Conservation (phyloP, 2,329 filamentous ascomycete species). For the Thelonectria blattea region DNA sequence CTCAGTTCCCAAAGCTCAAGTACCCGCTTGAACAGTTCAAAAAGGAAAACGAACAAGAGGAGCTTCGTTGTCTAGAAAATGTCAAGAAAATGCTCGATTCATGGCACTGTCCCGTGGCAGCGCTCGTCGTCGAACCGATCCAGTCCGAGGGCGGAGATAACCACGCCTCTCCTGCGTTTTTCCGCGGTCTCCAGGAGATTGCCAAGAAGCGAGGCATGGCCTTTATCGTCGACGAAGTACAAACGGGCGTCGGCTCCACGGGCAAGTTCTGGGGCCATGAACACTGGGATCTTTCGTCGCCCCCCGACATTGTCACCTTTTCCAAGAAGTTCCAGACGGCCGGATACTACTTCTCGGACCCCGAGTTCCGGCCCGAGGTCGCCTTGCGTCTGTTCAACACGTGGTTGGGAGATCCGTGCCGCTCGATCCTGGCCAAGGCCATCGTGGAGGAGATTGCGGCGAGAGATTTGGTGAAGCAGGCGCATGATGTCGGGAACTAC, state of each 20-base stretch:
- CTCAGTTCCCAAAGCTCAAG: slow-evolving; percentile 81
- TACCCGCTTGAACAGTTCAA: slow-evolving; percentile 82
- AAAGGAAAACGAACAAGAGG: slow-evolving; percentile 79
- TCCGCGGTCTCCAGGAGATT: slow-evolving; percentile 74
- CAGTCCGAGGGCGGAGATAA: slow-evolving; percentile 86
- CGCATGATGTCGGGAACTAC: slow-evolving; percentile 3
- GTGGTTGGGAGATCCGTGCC: slow-evolving; percentile 92
- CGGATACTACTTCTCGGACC: slow-evolving; percentile 48
- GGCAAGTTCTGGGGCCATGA: slow-evolving; percentile 97
- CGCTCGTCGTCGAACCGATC: slow-evolving; percentile 78
- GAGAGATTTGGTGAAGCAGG: slow-evolving; percentile 5
- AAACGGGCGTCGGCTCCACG: slow-evolving; percentile 89
- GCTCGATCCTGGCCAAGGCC: slow-evolving; percentile 80
- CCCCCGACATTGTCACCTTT: slow-evolving; percentile 93
- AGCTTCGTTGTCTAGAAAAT: slow-evolving; percentile 74
- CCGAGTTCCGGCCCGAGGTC: slow-evolving; percentile 81
- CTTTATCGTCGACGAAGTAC: slow-evolving; percentile 84
- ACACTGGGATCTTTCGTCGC: slow-evolving; percentile 80
- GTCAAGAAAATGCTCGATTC: slow-evolving; percentile 73
- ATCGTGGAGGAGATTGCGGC: slow-evolving; percentile 76
- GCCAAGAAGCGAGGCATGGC: slow-evolving; percentile 73
- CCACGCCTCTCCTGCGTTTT: slow-evolving; percentile 80
- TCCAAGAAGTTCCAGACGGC: slow-evolving; percentile 65
- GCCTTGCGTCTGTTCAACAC: slow-evolving; percentile 96
- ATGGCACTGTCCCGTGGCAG: slow-evolving; percentile 72